These are phyloP conservation scores for Hydnomerulius pinastri DNA, from an alignment of 768 basidiomycete genomes.

Conservation along the genomic window DNA sequence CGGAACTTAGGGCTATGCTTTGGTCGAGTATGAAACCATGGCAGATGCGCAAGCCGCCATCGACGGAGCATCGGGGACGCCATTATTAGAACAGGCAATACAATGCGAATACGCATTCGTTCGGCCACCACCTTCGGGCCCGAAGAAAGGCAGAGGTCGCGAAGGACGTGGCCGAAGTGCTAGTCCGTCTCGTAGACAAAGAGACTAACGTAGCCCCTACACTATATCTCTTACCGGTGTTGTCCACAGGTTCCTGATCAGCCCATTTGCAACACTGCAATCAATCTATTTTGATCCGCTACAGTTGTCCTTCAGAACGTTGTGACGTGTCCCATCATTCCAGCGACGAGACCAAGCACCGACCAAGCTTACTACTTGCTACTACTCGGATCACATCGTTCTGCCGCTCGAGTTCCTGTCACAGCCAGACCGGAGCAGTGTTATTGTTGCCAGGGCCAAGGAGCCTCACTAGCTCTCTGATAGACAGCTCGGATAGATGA, in stretches of 20 bases:
- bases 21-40: slow-evolving; percentile 97
- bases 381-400: slow-evolving; percentile 4
- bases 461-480: too few relatives aligned
- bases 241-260: neutral
- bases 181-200: slow-evolving; percentile 67
- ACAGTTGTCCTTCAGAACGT: neutral
- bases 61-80: slow-evolving; percentile 81
- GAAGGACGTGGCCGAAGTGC: slow-evolving; percentile 72
- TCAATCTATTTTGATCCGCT: neutral
- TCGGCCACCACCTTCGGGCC: slow-evolving; percentile 78
- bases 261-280: too few relatives aligned
- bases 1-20: slow-evolving; percentile 83
- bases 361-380: neutral
- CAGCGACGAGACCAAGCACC: slow-evolving; percentile 4
- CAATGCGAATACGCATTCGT: slow-evolving; percentile 94
- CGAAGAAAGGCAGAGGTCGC: slow-evolving; percentile 71
- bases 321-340: slow-evolving; percentile 1
- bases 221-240: neutral
- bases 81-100: slow-evolving; percentile 81
- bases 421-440: slow-evolving; percentile 7
- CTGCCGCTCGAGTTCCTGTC: slow-evolving; percentile 5
- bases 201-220: slow-evolving; percentile 9
- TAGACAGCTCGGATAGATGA: too few relatives aligned
- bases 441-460: slow-evolving; percentile 5
- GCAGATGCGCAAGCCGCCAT: slow-evolving; percentile 93